A percentile compares a stretch with the other conserved stretches of the same genome.
These are phyloP conservation scores for Elsinoe australis DNA, from an alignment of 2,329 filamentous ascomycete genomes.

Conservation along the genomic window DNA sequence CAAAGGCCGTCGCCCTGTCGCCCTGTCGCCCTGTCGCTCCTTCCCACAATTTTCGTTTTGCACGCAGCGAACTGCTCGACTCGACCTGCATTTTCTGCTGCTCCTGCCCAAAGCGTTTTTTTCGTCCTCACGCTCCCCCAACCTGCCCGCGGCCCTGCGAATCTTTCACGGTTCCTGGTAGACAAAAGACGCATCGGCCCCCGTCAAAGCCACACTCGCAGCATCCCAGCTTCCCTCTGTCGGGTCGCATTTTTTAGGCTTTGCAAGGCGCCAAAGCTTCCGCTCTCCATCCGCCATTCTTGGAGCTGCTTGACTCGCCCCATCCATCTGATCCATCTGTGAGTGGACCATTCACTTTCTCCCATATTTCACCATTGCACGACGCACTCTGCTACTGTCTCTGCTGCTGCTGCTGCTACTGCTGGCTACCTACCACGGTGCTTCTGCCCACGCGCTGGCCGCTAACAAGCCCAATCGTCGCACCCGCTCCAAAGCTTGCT, in stretches of 20 bases:
- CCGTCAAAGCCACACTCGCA: too few relatives aligned
- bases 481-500: slow-evolving; percentile 6
- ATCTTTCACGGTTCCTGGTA: too few relatives aligned
- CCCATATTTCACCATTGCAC: background rate
- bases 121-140: too few relatives aligned
- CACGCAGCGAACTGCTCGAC: too few relatives aligned
- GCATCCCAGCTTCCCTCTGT: background rate
- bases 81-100: background rate
- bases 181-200: too few relatives aligned
- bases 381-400: slow-evolving; percentile 12
- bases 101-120: slow-evolving; percentile 8
- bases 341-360: slow-evolving; percentile 12
- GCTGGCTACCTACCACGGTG: background rate
- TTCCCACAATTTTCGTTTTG: too few relatives aligned
- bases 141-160: too few relatives aligned
- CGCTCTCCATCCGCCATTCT: too few relatives aligned
- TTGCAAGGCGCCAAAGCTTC: slow-evolving; percentile 8
- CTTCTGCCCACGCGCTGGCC: background rate
- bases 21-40: too few relatives aligned
- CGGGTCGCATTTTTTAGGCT: slow-evolving; percentile 12
- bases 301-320: slow-evolving; percentile 12
- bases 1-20: too few relatives aligned
- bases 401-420: background rate
- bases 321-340: slow-evolving; percentile 1
- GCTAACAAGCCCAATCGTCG: slow-evolving; percentile 1